Evolutionary conservation across 2,329 filamentous ascomycete species (phyloP).

Genomic region (Aspergillus sp.): DNA sequence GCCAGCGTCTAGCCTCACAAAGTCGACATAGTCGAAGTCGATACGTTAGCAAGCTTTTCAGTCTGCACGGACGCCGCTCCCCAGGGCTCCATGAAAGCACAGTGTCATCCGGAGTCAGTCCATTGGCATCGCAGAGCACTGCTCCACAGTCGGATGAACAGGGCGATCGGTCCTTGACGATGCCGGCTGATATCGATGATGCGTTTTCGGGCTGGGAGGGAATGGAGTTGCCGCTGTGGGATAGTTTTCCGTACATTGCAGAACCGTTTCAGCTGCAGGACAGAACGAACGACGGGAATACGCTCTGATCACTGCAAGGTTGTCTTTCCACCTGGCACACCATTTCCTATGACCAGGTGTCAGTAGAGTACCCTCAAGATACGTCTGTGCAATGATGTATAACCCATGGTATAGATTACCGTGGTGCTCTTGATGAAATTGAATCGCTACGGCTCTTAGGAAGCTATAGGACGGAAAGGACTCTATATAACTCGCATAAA

Average conservation of each 20-base stretch:
- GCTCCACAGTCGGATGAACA: conserved; percentile 3
- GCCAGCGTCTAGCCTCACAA: conserved; percentile 24
- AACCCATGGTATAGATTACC: too few species aligned
- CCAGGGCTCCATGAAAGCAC: conserved; percentile 4
- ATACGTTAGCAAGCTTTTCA: conserved; percentile 34
- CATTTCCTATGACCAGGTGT: too few species aligned
- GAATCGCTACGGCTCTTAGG: too few species aligned
- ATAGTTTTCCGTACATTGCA: conserved; percentile 29
- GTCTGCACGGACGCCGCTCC: conserved; percentile 15
- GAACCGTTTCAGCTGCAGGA: conserved; percentile 8
- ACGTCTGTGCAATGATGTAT: too few species aligned
- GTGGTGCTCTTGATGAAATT: too few species aligned
- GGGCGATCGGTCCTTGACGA: conserved; percentile 1
- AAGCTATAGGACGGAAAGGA: too few species aligned
- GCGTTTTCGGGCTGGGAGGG: conserved; percentile 24
- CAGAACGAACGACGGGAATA: background rate
- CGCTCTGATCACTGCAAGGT: too few species aligned
- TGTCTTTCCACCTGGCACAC: too few species aligned
- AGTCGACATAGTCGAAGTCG: conserved; percentile 22
- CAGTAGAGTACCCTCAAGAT: too few species aligned
- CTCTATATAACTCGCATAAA: too few species aligned
- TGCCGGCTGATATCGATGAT: conserved; percentile 13
- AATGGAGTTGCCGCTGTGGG: conserved; percentile 29
- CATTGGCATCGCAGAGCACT: conserved; percentile 1
- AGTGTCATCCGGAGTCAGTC: conserved; percentile 4